These are phyloP conservation scores for Magnolia officinalis DNA, from an alignment of 164 flowering plant species.

Conservation along the genomic window DNA sequence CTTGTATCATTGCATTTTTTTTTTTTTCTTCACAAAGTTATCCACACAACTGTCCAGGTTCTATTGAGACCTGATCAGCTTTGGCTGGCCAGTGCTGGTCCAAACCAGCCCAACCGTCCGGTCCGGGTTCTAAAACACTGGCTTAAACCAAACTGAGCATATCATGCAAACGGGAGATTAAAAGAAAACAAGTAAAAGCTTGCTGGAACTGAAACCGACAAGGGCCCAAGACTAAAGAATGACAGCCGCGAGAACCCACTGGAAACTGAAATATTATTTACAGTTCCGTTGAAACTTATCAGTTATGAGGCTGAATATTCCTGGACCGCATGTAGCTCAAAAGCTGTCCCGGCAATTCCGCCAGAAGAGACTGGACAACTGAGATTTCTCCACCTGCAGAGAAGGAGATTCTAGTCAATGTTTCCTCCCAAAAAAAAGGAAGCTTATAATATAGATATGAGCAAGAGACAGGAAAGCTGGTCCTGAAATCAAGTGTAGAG, in stretches of 20 bases:
- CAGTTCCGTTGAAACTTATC: neutral
- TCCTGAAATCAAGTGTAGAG: neutral
- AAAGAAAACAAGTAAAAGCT: neutral
- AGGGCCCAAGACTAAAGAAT: neutral
- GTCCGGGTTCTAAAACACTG: neutral
- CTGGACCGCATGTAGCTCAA: slow-evolving; percentile 18
- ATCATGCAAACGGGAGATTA: neutral
- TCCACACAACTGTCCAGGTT: too few relatives aligned
- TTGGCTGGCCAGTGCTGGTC: too few relatives aligned
- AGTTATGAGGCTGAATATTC: slow-evolving; percentile 9
- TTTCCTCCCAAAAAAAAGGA: neutral
- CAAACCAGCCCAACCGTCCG: too few relatives aligned
- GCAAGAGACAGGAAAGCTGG: neutral
- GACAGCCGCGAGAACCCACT: neutral
- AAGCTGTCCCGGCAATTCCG: slow-evolving; percentile 20
- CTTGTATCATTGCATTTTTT: too few relatives aligned
- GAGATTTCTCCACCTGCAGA: slow-evolving; percentile 13
- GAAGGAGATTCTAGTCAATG: too few relatives aligned
- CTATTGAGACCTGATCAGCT: too few relatives aligned
- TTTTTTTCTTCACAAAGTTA: too few relatives aligned
- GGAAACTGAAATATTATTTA: neutral
- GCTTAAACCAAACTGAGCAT: neutral
- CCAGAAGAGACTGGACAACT: slow-evolving; percentile 18
- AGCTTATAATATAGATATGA: neutral
- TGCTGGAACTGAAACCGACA: neutral